These are phyloP conservation scores for Cordyceps farinosa DNA, from an alignment of 2,329 filamentous ascomycete genomes.

Conservation along the genomic window DNA sequence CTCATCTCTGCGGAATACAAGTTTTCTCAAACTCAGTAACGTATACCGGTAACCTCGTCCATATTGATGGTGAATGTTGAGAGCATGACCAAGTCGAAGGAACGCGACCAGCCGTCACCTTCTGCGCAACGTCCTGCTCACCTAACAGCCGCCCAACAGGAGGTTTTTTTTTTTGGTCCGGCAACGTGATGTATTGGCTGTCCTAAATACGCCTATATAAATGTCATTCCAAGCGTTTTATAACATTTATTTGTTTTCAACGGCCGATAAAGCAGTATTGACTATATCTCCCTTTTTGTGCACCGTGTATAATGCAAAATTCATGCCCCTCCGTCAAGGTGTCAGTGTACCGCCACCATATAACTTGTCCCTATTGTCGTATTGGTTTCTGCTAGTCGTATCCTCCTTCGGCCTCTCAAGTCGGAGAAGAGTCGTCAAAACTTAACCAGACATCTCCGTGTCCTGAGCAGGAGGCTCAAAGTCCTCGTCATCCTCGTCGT, in stretches of 20 bases:
- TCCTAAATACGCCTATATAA: background rate
- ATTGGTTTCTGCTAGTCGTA: background rate
- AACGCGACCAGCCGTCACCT: background rate
- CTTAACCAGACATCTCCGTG: slow-evolving; percentile 60
- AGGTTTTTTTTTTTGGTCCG: background rate
- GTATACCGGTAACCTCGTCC: no score
- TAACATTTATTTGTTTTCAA: background rate
- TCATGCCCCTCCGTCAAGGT: background rate
- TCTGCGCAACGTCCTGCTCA: background rate
- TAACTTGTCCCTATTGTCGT: background rate
- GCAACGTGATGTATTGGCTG: background rate
- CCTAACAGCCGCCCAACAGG: background rate
- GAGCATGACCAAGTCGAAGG: background rate
- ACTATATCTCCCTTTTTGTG: background rate
- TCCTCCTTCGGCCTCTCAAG: no score
- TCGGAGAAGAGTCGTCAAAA: background rate
- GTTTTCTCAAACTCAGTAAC: no score
- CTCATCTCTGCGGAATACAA: no score
- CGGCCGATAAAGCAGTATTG: background rate
- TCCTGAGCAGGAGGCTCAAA: slow-evolving; percentile 62
- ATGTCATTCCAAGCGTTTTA: background rate
- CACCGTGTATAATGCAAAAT: slow-evolving; percentile 5
- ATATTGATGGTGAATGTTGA: background rate
- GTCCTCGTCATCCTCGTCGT: slow-evolving; percentile 72
- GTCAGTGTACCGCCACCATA: background rate